Evolutionary conservation across 139 green algal species (phyloP), one percentile per base, ranked within the genome.

Genomic region (Micractinium conductrix): DNA sequence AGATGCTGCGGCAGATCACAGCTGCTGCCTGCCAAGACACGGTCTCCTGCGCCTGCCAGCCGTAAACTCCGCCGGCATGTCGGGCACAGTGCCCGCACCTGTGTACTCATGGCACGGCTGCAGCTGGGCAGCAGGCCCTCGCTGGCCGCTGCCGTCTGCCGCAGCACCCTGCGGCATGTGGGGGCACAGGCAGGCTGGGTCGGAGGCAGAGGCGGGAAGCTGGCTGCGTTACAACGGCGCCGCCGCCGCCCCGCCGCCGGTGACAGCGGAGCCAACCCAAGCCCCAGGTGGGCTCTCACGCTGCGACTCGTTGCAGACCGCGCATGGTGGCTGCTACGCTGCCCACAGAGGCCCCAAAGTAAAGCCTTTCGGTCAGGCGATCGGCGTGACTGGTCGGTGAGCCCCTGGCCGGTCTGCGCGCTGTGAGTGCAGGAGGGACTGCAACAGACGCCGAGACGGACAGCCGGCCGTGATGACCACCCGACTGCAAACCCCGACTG

Each of bases 301-400:
- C 22, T 22, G 76, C 76, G 58, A 82, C 58, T 58, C 76, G 37
- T 82, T 82, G 76, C 55, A 82, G 35, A 24, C 76, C 76, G 24
- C 76, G 55, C 76, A 82, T 82, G 40, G 10, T 38, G 5, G 65
- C 65, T 43, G 65, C 65, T 72, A 30, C 53, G 2, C 53, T 62
- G 24, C 53, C n/a, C n/a, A n/a, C n/a, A n/a, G n/a, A n/a, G n/a
- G n/a, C n/a, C n/a, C n/a, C n/a, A n/a, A n/a, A n/a, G n/a, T n/a
- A n/a, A n/a, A n/a, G n/a, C n/a, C n/a, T n/a, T n/a, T n/a, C n/a
- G n/a, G n/a, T n/a, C n/a, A n/a, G n/a, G n/a, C n/a, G n/a, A n/a
- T n/a, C n/a, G n/a, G n/a, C n/a, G n/a, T n/a, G n/a, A n/a, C n/a
- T n/a, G n/a, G n/a, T n/a, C n/a, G n/a, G n/a, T n/a, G n/a, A n/a